phyloP scores from a whole-genome alignment of 257 asterid genomes.

The Solanum bulbocastanum region DNA sequence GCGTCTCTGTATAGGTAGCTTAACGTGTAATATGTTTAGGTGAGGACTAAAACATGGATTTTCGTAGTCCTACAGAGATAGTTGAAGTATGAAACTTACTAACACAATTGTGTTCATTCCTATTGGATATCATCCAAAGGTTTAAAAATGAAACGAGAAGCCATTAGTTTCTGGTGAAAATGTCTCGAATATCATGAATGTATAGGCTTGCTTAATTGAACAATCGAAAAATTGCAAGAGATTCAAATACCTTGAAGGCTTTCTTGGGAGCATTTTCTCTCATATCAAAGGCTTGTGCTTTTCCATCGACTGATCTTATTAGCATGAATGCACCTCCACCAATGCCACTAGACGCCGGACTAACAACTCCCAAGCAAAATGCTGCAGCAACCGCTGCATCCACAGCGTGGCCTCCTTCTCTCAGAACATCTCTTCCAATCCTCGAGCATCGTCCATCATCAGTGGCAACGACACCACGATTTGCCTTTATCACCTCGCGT shows the following conservation, averaged over 20 bases:
- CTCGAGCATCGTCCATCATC: conserved; percentile 54
- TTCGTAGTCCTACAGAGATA: not conserved
- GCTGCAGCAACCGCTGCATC: conserved; percentile 77
- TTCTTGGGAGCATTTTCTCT: conserved; percentile 58
- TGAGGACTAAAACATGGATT: not conserved
- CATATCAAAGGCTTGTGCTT: conserved; percentile 42
- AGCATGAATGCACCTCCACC: conserved; percentile 83
- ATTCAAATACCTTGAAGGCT: conserved; percentile 34
- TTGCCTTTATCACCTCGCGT: conserved; percentile 18
- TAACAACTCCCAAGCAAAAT: conserved; percentile 60
- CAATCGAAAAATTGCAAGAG: not conserved
- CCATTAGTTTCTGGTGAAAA: not conserved
- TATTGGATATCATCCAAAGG: not conserved
- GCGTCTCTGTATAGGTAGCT: not conserved
- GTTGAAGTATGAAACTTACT: not conserved
- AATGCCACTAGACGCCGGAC: conserved; percentile 69
- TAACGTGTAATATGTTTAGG: not conserved
- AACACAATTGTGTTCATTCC: not conserved
- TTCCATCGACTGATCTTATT: conserved; percentile 26
- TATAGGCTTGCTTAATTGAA: not conserved
- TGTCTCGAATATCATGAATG: not conserved
- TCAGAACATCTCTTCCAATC: conserved; percentile 41
- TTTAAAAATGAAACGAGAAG: not conserved
- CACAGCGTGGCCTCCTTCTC: conserved; percentile 61
- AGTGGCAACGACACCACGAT: conserved; percentile 44